Base-by-base conservation (phyloP, 148 eudicot species). In the Cornus florida region DNA sequence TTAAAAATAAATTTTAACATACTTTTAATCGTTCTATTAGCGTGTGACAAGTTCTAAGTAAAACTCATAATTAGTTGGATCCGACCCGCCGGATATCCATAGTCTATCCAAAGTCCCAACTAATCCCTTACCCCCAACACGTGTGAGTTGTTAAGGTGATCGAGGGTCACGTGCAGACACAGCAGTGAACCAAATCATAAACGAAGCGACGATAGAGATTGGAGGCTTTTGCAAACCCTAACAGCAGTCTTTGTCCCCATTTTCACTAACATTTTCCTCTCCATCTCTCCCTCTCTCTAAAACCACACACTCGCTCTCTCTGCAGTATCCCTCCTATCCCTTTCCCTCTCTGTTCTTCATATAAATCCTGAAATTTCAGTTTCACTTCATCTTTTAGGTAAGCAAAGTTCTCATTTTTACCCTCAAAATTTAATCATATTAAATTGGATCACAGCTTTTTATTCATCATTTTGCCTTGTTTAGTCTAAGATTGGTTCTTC, bases 331-430 rank as follows among this genome's bases (percentile, higher is more conserved):
- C 22, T 24, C 23, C 41, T 20, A 65, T 75, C 70, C 66, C 8
- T n/a, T n/a, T n/a, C 23, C 5, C 62, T 19, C 62, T 62, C 66
- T n/a, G 23, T 19, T 62, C 24, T 62, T 62, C 48, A 43, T 9
- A 43, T 43, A 35, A 35, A 43, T 43, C 48, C 23, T 17, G 66
- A 17, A n/a, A 17, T 62, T 20, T n/a, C 66, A 20, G 10, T 23
- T 28, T 28, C 28, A 31, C 64, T 39, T 20, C n/a, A 28, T 48
- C 10, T 77, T 68, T 48, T 46, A 69, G 79, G 79, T 77, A 77
- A 10, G 79, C 43, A 43, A 31, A 46, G 60, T 28, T 77, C 65
- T 67, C 73, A 53, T 77, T 17, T 39, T 77, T 12, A 35, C 39
- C 22, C 65, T 50, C 60, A 69, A 48, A 48, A 19, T 50, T 19